Evolutionary conservation across 2,329 filamentous ascomycete genomes (phyloP).

Genomic region (Microdochium nivale): DNA sequence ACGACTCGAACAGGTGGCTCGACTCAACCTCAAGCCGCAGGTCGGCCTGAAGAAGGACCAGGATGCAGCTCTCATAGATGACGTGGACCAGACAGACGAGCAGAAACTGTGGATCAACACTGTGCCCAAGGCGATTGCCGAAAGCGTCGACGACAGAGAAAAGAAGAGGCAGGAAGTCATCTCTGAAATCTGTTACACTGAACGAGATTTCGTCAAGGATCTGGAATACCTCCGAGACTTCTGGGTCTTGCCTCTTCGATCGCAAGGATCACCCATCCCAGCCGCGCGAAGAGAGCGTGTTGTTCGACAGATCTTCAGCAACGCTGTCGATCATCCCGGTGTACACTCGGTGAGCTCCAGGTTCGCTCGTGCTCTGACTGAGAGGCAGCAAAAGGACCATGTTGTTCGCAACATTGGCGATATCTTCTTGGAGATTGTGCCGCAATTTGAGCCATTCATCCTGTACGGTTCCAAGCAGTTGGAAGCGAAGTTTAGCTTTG

Average conservation of each 20-base stretch:
- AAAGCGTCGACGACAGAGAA: conserved; percentile 80
- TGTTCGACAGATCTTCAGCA: conserved; percentile 90
- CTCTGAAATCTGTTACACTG: conserved; percentile 96
- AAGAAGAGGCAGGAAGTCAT: conserved; percentile 98
- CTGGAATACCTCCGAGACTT: conserved; percentile 96
- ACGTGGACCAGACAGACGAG: conserved; percentile 76
- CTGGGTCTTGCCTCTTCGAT: conserved; percentile 90
- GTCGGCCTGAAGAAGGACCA: conserved; percentile 69
- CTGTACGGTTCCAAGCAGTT: conserved; percentile 92
- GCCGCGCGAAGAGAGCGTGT: conserved; percentile 81
- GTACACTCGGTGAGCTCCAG: conserved; percentile 86
- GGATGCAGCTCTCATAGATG: conserved; percentile 56
- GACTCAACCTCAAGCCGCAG: conserved; percentile 87
- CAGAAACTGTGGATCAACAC: conserved; percentile 99
- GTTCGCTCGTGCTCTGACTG: conserved; percentile 80
- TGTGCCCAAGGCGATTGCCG: conserved; percentile 88
- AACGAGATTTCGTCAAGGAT: conserved; percentile 98
- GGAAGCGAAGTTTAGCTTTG: conserved; percentile 96
- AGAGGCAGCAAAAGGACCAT: conserved; percentile 81
- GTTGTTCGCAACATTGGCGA: conserved; percentile 88
- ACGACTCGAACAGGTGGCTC: conserved; percentile 86
- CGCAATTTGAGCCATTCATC: conserved; percentile 92
- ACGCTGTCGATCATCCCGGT: conserved; percentile 73
- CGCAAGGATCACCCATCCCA: conserved; percentile 78
- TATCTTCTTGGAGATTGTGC: conserved; percentile 86